A percentile compares a stretch with the other conserved stretches of the same genome.
These are phyloP conservation scores for Kazachstania martiniae DNA, from an alignment of 805 yeast species.

Conservation along the genomic window DNA sequence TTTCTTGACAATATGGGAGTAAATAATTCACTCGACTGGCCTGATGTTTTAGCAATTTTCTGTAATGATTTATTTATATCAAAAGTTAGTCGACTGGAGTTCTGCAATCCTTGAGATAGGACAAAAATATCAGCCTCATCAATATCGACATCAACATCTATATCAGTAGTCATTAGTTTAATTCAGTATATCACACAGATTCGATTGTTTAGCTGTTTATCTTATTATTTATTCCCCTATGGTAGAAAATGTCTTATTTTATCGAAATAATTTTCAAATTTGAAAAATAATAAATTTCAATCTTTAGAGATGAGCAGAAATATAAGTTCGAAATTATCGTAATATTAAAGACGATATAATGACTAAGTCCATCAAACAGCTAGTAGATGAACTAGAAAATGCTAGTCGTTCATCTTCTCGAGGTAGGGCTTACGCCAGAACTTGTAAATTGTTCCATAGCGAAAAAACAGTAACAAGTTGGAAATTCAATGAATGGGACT, in stretches of 20 bases:
- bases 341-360: too few relatives aligned
- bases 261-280: too few relatives aligned
- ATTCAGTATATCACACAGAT: too few relatives aligned
- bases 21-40: slow-evolving; percentile 35
- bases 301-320: too few relatives aligned
- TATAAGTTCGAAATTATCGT: too few relatives aligned
- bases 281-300: too few relatives aligned
- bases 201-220: too few relatives aligned
- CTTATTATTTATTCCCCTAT: too few relatives aligned
- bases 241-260: too few relatives aligned
- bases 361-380: slow-evolving; percentile 2
- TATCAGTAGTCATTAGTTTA: too few relatives aligned
- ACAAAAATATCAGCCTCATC: slow-evolving; percentile 82
- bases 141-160: slow-evolving; percentile 33
- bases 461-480: slow-evolving; percentile 36
- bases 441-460: slow-evolving; percentile 21
- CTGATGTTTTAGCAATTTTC: slow-evolving; percentile 30
- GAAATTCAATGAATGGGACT: slow-evolving; percentile 91
- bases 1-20: slow-evolving; percentile 63
- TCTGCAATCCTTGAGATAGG: slow-evolving; percentile 58
- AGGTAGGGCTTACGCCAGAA: slow-evolving; percentile 26
- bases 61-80: slow-evolving; percentile 46
- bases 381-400: slow-evolving; percentile 14
- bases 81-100: slow-evolving; percentile 44
- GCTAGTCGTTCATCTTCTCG: slow-evolving; percentile 15